Evolutionary conservation across 805 yeast genomes (phyloP).

Genomic region (Saturnispora sanitii): DNA sequence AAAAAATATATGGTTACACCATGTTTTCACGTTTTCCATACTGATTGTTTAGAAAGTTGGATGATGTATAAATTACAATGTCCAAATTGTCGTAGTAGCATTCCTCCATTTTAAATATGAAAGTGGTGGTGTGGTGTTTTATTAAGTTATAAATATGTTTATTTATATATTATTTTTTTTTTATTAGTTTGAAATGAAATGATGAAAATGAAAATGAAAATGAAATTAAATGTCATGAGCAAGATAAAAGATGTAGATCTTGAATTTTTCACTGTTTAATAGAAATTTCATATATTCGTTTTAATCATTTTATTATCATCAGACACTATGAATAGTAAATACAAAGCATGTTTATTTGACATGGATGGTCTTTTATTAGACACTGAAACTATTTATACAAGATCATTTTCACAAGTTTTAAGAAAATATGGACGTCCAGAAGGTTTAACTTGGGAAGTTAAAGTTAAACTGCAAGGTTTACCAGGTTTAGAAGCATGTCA

Average conservation of each 20-base stretch:
- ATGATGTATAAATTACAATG: conserved; percentile 89
- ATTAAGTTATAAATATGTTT: neutral
- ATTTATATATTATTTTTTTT: neutral
- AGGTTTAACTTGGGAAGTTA: conserved; percentile 86
- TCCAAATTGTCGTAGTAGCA: conserved; percentile 79
- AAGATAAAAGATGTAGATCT: neutral
- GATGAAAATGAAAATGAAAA: too few relatives aligned
- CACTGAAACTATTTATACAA: conserved; percentile 87
- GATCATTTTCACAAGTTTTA: conserved; percentile 57
- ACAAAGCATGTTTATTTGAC: conserved; percentile 37
- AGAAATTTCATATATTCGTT: too few relatives aligned
- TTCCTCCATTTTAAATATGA: conserved; percentile 80
- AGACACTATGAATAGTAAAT: conserved; percentile 8
- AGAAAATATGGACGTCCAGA: conserved; percentile 43
- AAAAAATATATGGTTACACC: conserved; percentile 77
- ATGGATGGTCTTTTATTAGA: conserved; percentile 94
- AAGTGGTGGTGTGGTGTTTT: too few relatives aligned
- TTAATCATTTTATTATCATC: too few relatives aligned
- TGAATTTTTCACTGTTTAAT: conserved; percentile 5
- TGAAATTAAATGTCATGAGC: too few relatives aligned
- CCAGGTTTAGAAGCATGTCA: conserved; percentile 74
- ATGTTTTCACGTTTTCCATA: conserved; percentile 82
- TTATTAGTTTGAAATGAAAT: neutral
- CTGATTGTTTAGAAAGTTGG: conserved; percentile 85
- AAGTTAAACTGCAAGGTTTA: conserved; percentile 78